Conservation (phyloP, 495 filamentous ascomycete genomes). For the Patellaria atrata region DNA sequence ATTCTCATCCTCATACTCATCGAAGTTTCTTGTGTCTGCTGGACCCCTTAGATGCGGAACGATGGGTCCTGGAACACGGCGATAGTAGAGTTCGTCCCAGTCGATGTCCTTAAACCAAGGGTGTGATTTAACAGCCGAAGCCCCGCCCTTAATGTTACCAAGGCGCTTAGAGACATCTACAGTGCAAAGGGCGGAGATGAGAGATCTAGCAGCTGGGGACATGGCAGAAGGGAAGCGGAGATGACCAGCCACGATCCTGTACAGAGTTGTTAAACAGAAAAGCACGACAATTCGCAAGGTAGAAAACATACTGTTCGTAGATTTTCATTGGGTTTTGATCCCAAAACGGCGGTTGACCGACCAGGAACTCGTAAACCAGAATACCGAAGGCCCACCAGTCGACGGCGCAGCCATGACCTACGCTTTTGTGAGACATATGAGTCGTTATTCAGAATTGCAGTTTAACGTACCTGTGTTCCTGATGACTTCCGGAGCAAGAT, state of each 20-base stretch:
- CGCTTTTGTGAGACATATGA: no score
- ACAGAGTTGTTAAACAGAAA: slow-evolving; percentile 2
- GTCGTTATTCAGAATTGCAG: not conserved
- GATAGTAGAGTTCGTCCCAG: slow-evolving; percentile 66
- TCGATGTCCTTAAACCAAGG: slow-evolving; percentile 72
- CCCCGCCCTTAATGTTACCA: slow-evolving; percentile 77
- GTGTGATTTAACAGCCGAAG: slow-evolving; percentile 67
- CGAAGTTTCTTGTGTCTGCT: slow-evolving; percentile 82
- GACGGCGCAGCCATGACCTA: slow-evolving; percentile 84
- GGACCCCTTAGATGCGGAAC: slow-evolving; percentile 65
- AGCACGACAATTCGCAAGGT: not conserved
- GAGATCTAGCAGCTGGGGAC: slow-evolving; percentile 61
- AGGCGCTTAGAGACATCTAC: slow-evolving; percentile 76
- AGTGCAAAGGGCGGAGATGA: slow-evolving; percentile 75
- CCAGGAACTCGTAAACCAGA: slow-evolving; percentile 88
- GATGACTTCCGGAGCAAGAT: slow-evolving; percentile 92
- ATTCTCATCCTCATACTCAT: slow-evolving; percentile 59
- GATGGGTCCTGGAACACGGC: slow-evolving; percentile 63
- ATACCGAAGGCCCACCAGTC: slow-evolving; percentile 99
- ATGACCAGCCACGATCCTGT: slow-evolving; percentile 59
- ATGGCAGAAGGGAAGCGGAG: slow-evolving; percentile 57
- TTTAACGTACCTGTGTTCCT: slow-evolving; percentile 51
- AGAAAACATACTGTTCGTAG: slow-evolving; percentile 58
- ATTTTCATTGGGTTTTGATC: slow-evolving; percentile 92
- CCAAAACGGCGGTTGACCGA: slow-evolving; percentile 95